Base-by-base conservation (phyloP, 139 green algal genomes). In the Deuterostichococcus epilithicus region DNA sequence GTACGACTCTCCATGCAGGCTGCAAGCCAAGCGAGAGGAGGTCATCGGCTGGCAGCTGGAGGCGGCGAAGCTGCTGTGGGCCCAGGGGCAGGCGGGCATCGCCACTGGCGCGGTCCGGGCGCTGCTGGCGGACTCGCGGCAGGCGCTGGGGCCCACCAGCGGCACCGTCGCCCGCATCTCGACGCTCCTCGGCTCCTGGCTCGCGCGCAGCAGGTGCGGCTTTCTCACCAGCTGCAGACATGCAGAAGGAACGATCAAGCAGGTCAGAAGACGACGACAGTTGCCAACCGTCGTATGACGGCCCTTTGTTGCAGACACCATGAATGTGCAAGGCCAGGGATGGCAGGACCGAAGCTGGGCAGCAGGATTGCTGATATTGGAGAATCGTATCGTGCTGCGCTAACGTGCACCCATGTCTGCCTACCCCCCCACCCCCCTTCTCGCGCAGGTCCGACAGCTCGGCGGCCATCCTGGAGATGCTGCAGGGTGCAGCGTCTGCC, bases 61-160 rank as follows among this genome's bases (percentile, higher is more conserved):
- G 81, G 82, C 93, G 76, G 87, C 88, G 18, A 94, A 97, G 83
- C 73, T 93, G 80, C 80, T 94, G 78, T 97, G 92, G 92, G 81
- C 85, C 30, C 78, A 88, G 33, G 89, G 84, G 23, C 86, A 89
- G 76, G 73, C 81, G 37, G 73, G 80, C 67, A 71, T 88, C 37
- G 92, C 92, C 22, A 45, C 90, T 26, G 72, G 69, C 33, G 73
- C 75, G 67, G 65, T 42, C 28, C 72, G 34, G 26, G 75, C 23
- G 15, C 71, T 86, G 75, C 73, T 79, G 58, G 68, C 23, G 6
- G 66, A 67, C 34, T 68, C 33, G 13, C 23, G 30, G 0, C 34
- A 23, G 1, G 37, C 36, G 23, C 42, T 23, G 44, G 32, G 35
- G 22, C 33, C n/a, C 5, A 25, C 20, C 39, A n/a, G 70, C 44